phyloP scores from a whole-genome alignment of 371 early-diverging fungal genomes.

The Fennellomyces sp. region DNA sequence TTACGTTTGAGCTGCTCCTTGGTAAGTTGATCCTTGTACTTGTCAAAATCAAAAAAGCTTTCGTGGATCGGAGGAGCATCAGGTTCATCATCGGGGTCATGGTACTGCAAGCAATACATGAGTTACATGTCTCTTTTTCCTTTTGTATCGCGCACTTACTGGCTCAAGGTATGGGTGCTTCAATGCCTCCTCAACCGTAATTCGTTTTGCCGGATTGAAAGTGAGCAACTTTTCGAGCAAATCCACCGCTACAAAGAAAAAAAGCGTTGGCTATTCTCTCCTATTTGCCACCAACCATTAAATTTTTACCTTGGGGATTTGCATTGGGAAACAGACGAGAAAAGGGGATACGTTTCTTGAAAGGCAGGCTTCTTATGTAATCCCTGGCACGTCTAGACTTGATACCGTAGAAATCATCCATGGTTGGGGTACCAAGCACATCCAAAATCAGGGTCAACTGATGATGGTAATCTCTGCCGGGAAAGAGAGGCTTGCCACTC shows the following conservation, averaged over 20 bases:
- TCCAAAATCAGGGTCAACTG: conserved; percentile 97
- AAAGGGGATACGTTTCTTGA: conserved; percentile 89
- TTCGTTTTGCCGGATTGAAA: conserved; percentile 92
- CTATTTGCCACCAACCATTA: not conserved
- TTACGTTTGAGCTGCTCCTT: conserved; percentile 82
- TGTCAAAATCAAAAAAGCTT: conserved; percentile 88
- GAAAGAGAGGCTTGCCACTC: conserved; percentile 89
- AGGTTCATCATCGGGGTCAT: conserved; percentile 87
- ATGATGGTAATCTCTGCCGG: conserved; percentile 92
- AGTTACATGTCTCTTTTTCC: not conserved
- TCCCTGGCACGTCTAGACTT: conserved; percentile 84
- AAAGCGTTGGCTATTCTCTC: not conserved
- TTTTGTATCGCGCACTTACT: conserved; percentile 30
- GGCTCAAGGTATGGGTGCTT: conserved; percentile 89
- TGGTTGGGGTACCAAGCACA: conserved; percentile 96
- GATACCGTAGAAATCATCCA: conserved; percentile 85
- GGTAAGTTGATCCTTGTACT: conserved; percentile 83
- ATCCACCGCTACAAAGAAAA: conserved; percentile 68
- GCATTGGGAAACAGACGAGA: conserved; percentile 81
- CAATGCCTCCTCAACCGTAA: conserved; percentile 93
- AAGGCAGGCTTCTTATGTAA: conserved; percentile 91
- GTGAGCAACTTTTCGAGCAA: conserved; percentile 91
- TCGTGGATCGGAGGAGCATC: conserved; percentile 77
- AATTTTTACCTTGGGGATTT: conserved; percentile 61
- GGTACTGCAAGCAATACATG: conserved; percentile 53